Conservation (phyloP, 2,329 filamentous ascomycete genomes). For the Colletotrichum sojae region DNA sequence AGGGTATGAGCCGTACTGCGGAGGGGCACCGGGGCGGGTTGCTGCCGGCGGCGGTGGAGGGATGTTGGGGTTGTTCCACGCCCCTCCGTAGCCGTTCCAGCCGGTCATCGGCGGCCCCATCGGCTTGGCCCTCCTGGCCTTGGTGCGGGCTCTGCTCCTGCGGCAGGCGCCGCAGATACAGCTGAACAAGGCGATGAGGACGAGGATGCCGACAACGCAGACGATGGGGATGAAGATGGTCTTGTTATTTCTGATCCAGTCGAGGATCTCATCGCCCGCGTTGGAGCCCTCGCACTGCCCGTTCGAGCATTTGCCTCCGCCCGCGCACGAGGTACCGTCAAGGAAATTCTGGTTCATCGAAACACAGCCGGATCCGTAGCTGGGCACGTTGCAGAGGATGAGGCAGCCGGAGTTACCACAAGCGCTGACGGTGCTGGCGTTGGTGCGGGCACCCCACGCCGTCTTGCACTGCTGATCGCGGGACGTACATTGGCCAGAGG, state of each 20-base stretch:
- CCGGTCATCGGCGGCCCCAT: slow-evolving; percentile 37
- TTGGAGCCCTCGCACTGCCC: slow-evolving; percentile 82
- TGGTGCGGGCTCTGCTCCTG: slow-evolving; percentile 41
- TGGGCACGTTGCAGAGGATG: slow-evolving; percentile 81
- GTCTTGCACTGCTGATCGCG: slow-evolving; percentile 90
- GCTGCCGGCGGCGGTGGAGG: slow-evolving; percentile 33
- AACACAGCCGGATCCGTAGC: slow-evolving; percentile 78
- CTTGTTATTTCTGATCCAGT: slow-evolving; percentile 85
- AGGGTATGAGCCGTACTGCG: slow-evolving; percentile 8
- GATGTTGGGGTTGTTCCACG: slow-evolving; percentile 32
- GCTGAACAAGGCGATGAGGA: slow-evolving; percentile 79
- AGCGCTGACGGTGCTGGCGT: slow-evolving; percentile 83
- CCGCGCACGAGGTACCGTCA: slow-evolving; percentile 88
- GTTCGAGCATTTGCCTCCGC: slow-evolving; percentile 83
- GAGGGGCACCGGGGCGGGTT: slow-evolving; percentile 25
- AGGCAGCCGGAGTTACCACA: slow-evolving; percentile 79
- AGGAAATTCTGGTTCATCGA: slow-evolving; percentile 91
- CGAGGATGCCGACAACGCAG: slow-evolving; percentile 76
- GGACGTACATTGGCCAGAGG: slow-evolving; percentile 94
- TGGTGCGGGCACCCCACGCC: slow-evolving; percentile 81
- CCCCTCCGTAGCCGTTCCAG: slow-evolving; percentile 43
- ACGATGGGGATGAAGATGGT: slow-evolving; percentile 86
- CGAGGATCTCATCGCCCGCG: slow-evolving; percentile 77
- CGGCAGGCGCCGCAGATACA: slow-evolving; percentile 64
- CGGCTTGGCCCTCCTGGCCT: slow-evolving; percentile 46